Percentiles rank a stretch among this genome's conserved stretches.
phyloP scores from a whole-genome alignment of 2,329 filamentous ascomycete genomes.

The Fusarium concolor region DNA sequence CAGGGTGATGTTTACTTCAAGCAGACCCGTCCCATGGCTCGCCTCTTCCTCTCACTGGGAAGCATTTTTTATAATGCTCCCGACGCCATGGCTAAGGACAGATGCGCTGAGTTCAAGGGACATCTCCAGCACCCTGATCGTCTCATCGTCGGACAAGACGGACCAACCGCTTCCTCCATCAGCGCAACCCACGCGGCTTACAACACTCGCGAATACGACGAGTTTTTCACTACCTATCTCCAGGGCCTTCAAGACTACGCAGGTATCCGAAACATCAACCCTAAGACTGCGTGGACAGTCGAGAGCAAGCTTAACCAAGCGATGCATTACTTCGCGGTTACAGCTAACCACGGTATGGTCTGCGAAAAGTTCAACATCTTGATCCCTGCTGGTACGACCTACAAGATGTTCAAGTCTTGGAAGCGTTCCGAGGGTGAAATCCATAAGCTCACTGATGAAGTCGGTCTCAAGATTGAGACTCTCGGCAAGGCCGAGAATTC shows the following conservation, averaged over 20 bases:
- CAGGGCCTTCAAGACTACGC: slow-evolving; percentile 25
- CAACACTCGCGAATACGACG: slow-evolving; percentile 33
- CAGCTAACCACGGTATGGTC: slow-evolving; percentile 18
- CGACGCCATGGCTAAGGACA: slow-evolving; percentile 27
- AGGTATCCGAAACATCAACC: slow-evolving; percentile 13
- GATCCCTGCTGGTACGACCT: slow-evolving; percentile 10
- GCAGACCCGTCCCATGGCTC: slow-evolving; percentile 2
- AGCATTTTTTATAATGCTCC: slow-evolving; percentile 44
- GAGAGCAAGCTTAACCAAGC: slow-evolving; percentile 22
- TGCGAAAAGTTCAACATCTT: slow-evolving; percentile 16
- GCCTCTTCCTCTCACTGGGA: slow-evolving; percentile 40
- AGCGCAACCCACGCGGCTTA: slow-evolving; percentile 15
- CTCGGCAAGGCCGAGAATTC: slow-evolving; percentile 37
- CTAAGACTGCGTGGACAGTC: slow-evolving; percentile 13
- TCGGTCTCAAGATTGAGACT: slow-evolving; percentile 31
- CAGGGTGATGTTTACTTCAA: slow-evolving; percentile 38
- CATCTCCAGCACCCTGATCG: slow-evolving; percentile 28
- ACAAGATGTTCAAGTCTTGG: slow-evolving; percentile 44
- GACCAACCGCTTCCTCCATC: slow-evolving; percentile 4
- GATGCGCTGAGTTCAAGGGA: slow-evolving; percentile 30
- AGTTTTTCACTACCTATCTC: slow-evolving; percentile 33
- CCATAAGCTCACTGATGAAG: slow-evolving; percentile 11
- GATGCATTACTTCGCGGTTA: slow-evolving; percentile 41
- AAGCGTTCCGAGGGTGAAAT: slow-evolving; percentile 37
- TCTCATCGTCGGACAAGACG: slow-evolving; percentile 39